Evolutionary conservation across 495 filamentous ascomycete species (phyloP).

Genomic region (Daldinia decipiens): DNA sequence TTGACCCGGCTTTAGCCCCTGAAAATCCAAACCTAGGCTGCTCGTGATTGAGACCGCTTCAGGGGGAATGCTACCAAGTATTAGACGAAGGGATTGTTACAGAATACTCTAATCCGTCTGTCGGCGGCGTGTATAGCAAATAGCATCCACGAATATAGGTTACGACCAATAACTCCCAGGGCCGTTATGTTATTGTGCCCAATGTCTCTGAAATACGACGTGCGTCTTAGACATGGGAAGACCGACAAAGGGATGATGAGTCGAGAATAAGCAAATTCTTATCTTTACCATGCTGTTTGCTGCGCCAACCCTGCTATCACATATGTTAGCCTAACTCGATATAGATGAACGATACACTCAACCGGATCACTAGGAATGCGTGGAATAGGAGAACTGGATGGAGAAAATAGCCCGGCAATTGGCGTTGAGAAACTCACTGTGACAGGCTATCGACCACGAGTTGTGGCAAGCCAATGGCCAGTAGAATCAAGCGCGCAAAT

Average conservation of each 20-base stretch:
- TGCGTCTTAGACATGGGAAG: neutral
- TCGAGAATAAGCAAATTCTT: conserved; percentile 15
- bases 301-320: conserved; percentile 6
- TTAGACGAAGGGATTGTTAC: conserved; percentile 15
- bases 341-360: neutral
- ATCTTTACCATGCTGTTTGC: conserved; percentile 19
- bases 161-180: conserved; percentile 19
- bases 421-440: conserved; percentile 7
- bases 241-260: neutral
- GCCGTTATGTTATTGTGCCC: conserved; percentile 18
- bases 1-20: conserved; percentile 2
- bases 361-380: conserved; percentile 12
- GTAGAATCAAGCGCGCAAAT: conserved; percentile 32
- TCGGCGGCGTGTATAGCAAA: conserved; percentile 23
- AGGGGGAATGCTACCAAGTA: conserved; percentile 14
- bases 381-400: conserved; percentile 10
- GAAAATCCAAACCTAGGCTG: conserved; percentile 13
- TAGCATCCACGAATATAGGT: conserved; percentile 1
- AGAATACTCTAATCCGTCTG: conserved; percentile 31
- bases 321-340: conserved; percentile 12
- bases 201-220: conserved; percentile 28
- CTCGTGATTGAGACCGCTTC: conserved; percentile 16
- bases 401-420: conserved; percentile 35
- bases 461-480: conserved; percentile 30
- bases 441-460: conserved; percentile 7